Evolutionary conservation across 495 filamentous ascomycete species (phyloP).

Genomic region (Neurospora sp.): DNA sequence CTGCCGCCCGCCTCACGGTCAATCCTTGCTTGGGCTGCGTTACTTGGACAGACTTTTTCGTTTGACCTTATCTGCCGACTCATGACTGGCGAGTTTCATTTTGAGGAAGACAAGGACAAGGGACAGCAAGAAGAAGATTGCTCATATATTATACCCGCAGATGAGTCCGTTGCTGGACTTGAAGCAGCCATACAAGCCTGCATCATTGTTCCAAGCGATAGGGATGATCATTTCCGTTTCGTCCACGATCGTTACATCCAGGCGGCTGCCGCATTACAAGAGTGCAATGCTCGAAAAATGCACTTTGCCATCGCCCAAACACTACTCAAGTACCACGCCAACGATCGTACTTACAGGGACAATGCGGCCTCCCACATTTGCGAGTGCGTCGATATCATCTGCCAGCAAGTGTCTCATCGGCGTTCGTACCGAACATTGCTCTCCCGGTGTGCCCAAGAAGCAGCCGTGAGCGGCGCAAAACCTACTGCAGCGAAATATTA

Average conservation of each 20-base stretch:
- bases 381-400: constrained; percentile 62
- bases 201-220: constrained; percentile 62
- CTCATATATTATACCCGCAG: constrained; percentile 22
- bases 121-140: constrained; percentile 9
- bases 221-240: constrained; percentile 69
- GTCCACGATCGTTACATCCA: constrained; percentile 75
- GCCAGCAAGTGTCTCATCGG: constrained; percentile 45
- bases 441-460: constrained; percentile 63
- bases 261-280: constrained; percentile 58
- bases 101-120: constrained; percentile 30
- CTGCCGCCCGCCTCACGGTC: constrained; percentile 58
- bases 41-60: constrained; percentile 70
- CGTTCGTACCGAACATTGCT: constrained; percentile 61
- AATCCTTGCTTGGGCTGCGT: constrained; percentile 79
- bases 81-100: constrained; percentile 56
- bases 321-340: constrained; percentile 57
- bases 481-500: constrained; percentile 73
- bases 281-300: constrained; percentile 67
- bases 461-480: constrained; percentile 68
- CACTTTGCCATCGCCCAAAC: constrained; percentile 77
- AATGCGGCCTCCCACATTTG: constrained; percentile 68
- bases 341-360: constrained; percentile 50
- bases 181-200: constrained; percentile 68
- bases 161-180: constrained; percentile 62
- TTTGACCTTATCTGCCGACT: constrained; percentile 72